Conservation (phyloP, 2,329 filamentous ascomycete species). For the Aspergillus novoparasiticus region DNA sequence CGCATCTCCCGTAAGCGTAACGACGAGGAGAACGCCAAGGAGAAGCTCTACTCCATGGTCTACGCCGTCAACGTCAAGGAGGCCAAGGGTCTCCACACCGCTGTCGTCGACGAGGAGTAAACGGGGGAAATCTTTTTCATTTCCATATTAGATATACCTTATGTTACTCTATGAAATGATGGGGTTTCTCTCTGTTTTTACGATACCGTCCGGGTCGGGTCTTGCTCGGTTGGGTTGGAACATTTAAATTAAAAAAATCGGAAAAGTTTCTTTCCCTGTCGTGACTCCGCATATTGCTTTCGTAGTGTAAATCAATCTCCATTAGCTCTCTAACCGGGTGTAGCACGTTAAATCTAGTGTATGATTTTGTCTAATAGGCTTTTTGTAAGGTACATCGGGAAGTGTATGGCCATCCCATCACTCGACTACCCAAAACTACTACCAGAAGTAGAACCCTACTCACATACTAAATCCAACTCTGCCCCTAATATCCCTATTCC, state of each 20-base stretch:
- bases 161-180: not conserved
- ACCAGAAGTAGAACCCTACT: no score
- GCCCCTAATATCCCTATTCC: no score
- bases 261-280: slow-evolving; percentile 1
- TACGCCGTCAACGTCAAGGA: slow-evolving; percentile 99
- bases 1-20: slow-evolving; percentile 99
- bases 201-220: not conserved
- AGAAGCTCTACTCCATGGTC: slow-evolving; percentile 99
- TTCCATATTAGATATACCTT: slow-evolving; percentile 1
- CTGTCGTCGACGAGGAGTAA: slow-evolving; percentile 74
- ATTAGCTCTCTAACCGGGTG: no score
- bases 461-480: no score
- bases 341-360: no score
- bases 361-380: no score
- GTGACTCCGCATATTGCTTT: not conserved
- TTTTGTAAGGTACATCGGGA: no score
- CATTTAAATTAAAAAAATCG: slow-evolving; percentile 11
- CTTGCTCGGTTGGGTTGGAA: slow-evolving; percentile 10
- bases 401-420: no score
- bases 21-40: slow-evolving; percentile 98
- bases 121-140: slow-evolving; percentile 13
- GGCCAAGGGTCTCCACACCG: slow-evolving; percentile 94
- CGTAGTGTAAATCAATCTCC: not conserved
- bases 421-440: no score
- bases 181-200: slow-evolving; percentile 3